Percentiles rank a stretch among this genome's conserved stretches.
phyloP scores from a whole-genome alignment of 2,329 filamentous ascomycete genomes.

The Monosporascus sp. region DNA sequence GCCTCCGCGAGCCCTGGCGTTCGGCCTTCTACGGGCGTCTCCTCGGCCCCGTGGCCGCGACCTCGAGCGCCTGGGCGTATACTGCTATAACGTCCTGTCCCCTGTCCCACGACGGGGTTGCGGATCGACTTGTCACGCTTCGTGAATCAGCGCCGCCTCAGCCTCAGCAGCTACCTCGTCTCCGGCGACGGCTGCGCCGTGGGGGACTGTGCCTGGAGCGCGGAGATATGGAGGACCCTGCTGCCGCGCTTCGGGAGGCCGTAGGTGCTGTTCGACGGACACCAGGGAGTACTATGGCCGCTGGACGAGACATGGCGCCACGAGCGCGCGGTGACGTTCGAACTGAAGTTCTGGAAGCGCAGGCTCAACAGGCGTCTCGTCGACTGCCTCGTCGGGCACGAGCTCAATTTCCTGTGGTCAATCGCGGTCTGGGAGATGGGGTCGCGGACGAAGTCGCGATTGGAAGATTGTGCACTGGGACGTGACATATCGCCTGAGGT shows the following conservation, averaged over 20 bases:
- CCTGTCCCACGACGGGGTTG: too few relatives aligned
- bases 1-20: too few relatives aligned
- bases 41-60: too few relatives aligned
- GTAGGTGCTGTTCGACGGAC: neutral
- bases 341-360: neutral
- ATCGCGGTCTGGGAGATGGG: too few relatives aligned
- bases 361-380: neutral
- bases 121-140: constrained; percentile 5
- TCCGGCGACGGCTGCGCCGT: neutral
- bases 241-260: constrained; percentile 2
- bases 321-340: neutral
- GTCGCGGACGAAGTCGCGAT: too few relatives aligned
- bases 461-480: too few relatives aligned
- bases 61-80: too few relatives aligned
- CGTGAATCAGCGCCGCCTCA: neutral
- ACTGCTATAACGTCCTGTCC: too few relatives aligned
- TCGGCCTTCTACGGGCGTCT: too few relatives aligned
- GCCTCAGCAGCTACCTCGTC: neutral
- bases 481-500: too few relatives aligned
- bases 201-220: neutral
- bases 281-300: constrained; percentile 5
- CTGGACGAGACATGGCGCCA: neutral
- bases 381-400: too few relatives aligned
- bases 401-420: too few relatives aligned
- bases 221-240: neutral